Base-by-base conservation (phyloP, 208 protist genomes). In the Crithidia fasciculata region DNA sequence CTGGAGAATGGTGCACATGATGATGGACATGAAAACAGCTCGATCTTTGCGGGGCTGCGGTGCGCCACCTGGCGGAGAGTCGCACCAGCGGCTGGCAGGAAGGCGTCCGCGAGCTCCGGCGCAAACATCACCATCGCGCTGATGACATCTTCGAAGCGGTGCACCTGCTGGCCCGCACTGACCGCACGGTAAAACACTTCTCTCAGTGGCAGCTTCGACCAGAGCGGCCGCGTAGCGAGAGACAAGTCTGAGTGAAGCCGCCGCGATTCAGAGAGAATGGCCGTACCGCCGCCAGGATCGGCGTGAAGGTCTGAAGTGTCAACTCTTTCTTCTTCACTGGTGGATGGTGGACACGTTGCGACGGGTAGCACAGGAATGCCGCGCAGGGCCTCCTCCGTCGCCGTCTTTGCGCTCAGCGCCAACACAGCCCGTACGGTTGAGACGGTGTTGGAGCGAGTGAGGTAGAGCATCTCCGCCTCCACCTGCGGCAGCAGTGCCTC, bases 21-120 rank as follows among this genome's bases (percentile, higher is more conserved):
- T 53, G 37, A 88, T 18, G 5, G 83, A 76, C 49, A 76, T 73
- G 43, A 90, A 74, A 73, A 62, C 37, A 79, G 52, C 37, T 83
- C 81, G 8, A 82, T 3, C 54, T 40, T 82, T 76, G 8, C 68
- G 52, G 41, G 60, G 50, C 13, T 69, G 59, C n/a, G 86, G 73
- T 37, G 74, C 58, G 86, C 84, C 28, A 28, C 28, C 28, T 28
- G 28, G 28, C 28, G 28, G 28, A 28, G 28, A 28, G 28, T 28
- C 28, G 28, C 28, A 28, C 28, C 28, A 28, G 28, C 28, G 28
- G 28, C 28, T 28, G 74, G 76, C 36, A 87, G 28, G 10, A 89
- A 37, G 8, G 69, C 40, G 19, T 54, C 40, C 4, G 78, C 74
- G 43, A 77, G 70, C 47, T 74, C 60, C 8, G 77, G 74, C 6